A percentile compares a stretch with the other conserved stretches of the same genome.
Evolutionary conservation across 805 yeast species (phyloP).

Genomic region (Candida yuanshanica): DNA sequence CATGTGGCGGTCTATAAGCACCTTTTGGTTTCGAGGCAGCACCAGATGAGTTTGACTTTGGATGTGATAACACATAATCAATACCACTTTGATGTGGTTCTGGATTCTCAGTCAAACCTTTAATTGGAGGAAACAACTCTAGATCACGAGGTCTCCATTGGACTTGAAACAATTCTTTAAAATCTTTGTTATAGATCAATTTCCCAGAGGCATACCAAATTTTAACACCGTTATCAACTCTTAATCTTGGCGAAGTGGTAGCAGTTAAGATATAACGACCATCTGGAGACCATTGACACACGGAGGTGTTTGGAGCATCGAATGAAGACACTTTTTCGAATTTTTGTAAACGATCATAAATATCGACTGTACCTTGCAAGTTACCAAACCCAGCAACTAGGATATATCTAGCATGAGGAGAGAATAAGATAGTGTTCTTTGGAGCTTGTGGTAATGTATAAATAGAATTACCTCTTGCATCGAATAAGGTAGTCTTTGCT

Average conservation of each 20-base stretch:
- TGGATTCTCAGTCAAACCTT: slow-evolving; percentile 46
- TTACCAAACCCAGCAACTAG: slow-evolving; percentile 97
- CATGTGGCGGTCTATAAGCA: slow-evolving; percentile 97
- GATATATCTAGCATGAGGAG: slow-evolving; percentile 90
- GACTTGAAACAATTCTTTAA: slow-evolving; percentile 71
- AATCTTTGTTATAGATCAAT: slow-evolving; percentile 71
- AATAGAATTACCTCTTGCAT: slow-evolving; percentile 84
- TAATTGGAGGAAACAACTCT: slow-evolving; percentile 30
- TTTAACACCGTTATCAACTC: slow-evolving; percentile 94
- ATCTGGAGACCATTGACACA: slow-evolving; percentile 97
- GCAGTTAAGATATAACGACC: slow-evolving; percentile 92
- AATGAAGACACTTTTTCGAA: slow-evolving; percentile 74
- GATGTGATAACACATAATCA: slow-evolving; percentile 40
- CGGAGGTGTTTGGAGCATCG: slow-evolving; percentile 93
- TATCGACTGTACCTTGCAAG: slow-evolving; percentile 93
- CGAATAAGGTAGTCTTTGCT: slow-evolving; percentile 89
- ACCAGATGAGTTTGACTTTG: slow-evolving; percentile 25
- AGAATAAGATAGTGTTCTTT: slow-evolving; percentile 82
- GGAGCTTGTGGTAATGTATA: slow-evolving; percentile 82
- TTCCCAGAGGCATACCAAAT: slow-evolving; percentile 91
- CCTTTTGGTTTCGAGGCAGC: slow-evolving; percentile 61
- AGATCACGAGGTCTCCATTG: slow-evolving; percentile 69
- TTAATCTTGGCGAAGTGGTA: slow-evolving; percentile 91
- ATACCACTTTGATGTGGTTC: slow-evolving; percentile 67
- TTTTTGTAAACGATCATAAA: slow-evolving; percentile 85